Conservation (phyloP, 768 basidiomycete genomes). For the Crepidotus variabilis region DNA sequence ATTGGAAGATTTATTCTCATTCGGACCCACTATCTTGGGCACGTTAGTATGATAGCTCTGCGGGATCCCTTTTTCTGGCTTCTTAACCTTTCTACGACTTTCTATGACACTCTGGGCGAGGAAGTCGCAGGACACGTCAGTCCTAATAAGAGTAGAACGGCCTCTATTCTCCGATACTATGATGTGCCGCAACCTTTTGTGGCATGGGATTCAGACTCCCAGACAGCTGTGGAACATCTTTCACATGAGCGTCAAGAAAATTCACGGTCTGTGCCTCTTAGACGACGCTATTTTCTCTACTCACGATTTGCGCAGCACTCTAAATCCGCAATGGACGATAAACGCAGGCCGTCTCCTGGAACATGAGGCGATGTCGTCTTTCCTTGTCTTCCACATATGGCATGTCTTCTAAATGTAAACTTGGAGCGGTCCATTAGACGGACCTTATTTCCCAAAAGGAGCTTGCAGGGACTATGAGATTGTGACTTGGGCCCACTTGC, state of each 20-base stretch:
- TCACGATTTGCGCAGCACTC: background rate
- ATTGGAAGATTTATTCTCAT: no score
- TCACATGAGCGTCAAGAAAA: background rate
- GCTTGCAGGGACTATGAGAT: slow-evolving; percentile 2
- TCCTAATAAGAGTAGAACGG: no score
- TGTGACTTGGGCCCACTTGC: slow-evolving; percentile 2
- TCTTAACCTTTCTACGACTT: no score
- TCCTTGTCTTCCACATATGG: background rate
- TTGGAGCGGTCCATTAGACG: background rate
- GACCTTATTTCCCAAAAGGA: background rate
- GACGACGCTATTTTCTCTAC: background rate
- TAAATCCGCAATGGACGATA: background rate
- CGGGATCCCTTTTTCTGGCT: no score
- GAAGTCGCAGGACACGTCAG: no score
- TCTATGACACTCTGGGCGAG: no score
- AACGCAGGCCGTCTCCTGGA: background rate
- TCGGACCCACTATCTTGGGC: no score
- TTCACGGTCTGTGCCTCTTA: background rate
- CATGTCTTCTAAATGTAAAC: background rate
- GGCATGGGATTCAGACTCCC: no score
- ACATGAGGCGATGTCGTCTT: background rate
- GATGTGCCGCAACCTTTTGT: no score
- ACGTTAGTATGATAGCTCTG: no score
- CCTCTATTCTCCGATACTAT: no score
- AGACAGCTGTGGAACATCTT: no score